These are phyloP conservation scores for Xylaria longipes DNA, from an alignment of 495 filamentous ascomycete genomes.

Conservation along the genomic window DNA sequence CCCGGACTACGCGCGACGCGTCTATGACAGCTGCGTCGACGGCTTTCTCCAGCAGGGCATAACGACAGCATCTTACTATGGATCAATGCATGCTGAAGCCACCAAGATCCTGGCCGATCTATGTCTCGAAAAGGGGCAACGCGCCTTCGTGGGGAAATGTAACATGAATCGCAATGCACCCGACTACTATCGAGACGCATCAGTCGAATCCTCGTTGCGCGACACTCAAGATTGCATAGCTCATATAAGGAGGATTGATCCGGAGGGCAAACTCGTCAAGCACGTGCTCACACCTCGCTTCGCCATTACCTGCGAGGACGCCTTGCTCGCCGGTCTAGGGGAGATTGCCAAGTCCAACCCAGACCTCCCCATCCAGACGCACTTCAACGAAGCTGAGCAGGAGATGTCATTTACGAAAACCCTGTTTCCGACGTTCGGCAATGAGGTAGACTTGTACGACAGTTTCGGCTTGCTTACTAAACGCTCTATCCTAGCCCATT, in stretches of 20 bases:
- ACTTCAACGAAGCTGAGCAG: slow-evolving; percentile 66
- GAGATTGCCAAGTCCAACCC: slow-evolving; percentile 55
- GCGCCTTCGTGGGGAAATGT: slow-evolving; percentile 70
- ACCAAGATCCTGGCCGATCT: slow-evolving; percentile 65
- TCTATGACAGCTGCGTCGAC: slow-evolving; percentile 61
- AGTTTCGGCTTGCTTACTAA: slow-evolving; percentile 58
- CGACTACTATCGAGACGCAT: slow-evolving; percentile 62
- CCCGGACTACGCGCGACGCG: slow-evolving; percentile 54
- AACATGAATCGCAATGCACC: slow-evolving; percentile 70
- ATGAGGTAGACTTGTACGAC: slow-evolving; percentile 63
- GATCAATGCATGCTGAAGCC: slow-evolving; percentile 62
- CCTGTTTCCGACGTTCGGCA: slow-evolving; percentile 59
- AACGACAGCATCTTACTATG: slow-evolving; percentile 72
- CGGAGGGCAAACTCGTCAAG: slow-evolving; percentile 53
- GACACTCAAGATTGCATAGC: slow-evolving; percentile 61
- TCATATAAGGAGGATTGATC: slow-evolving; percentile 52
- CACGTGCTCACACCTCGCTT: slow-evolving; percentile 70
- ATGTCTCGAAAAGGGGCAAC: slow-evolving; percentile 63
- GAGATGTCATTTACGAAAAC: slow-evolving; percentile 59
- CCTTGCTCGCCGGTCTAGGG: slow-evolving; percentile 60
- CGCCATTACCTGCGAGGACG: slow-evolving; percentile 63
- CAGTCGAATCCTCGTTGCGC: slow-evolving; percentile 53
- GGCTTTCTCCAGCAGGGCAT: slow-evolving; percentile 67
- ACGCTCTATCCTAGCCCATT: slow-evolving; percentile 69
- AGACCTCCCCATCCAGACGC: slow-evolving; percentile 66